phyloP scores from a whole-genome alignment of 495 filamentous ascomycete genomes.

The Copromyces sp. region DNA sequence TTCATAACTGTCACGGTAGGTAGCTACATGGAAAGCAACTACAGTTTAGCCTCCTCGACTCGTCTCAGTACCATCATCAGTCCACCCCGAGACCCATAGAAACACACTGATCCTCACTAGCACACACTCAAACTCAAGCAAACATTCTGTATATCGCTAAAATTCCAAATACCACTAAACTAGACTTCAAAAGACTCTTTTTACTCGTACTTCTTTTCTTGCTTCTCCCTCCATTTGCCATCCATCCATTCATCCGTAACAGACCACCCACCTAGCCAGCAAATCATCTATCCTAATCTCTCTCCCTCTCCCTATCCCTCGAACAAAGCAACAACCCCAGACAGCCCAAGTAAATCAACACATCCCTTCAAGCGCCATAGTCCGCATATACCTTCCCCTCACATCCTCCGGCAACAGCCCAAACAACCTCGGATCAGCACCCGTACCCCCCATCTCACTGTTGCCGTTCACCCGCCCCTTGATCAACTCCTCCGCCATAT shows the following conservation, averaged over 20 bases:
- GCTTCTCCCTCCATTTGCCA: not conserved
- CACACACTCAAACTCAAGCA: not conserved
- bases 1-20: too few species aligned
- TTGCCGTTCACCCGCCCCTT: not conserved
- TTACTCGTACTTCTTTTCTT: not conserved
- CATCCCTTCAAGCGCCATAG: conserved; percentile 14
- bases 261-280: not conserved
- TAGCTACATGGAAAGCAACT: not conserved
- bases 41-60: too few species aligned
- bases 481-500: conserved; percentile 55
- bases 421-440: conserved; percentile 17
- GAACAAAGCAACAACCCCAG: not conserved
- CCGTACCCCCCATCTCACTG: not conserved
- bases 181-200: not conserved
- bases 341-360: not conserved
- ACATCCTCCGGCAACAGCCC: conserved; percentile 22
- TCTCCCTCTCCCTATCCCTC: not conserved
- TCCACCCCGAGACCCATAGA: not conserved
- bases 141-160: not conserved
- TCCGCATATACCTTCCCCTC: conserved; percentile 16
- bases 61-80: too few species aligned
- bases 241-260: not conserved
- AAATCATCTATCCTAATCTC: not conserved
- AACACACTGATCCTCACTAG: not conserved
- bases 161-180: not conserved